Base-by-base conservation (phyloP, 306 rosid genomes). In the Corylus avellana region DNA sequence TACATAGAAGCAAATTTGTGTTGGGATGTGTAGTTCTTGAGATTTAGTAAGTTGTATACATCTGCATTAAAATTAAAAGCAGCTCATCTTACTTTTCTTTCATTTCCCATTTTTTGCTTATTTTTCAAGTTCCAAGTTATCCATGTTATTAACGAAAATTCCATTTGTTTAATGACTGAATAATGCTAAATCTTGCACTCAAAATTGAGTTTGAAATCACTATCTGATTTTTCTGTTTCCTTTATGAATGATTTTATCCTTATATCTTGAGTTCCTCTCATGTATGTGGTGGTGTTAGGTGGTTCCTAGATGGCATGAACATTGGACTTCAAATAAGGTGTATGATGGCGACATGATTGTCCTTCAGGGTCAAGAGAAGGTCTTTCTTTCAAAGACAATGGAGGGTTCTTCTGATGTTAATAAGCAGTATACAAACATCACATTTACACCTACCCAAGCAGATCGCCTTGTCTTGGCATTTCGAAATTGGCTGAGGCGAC, bases 271-370 rank as follows among this genome's bases (percentile, higher is more conserved):
- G 51, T 17, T 29, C 35, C 81, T 81, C 68, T 66, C 50, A 48
- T 68, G 67, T n/a, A 16, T 69, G 57, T 37, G 22, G 44, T 79
- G 73, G 70, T 87, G n/a, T 69, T 86, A 94, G 98, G 89, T 92
- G 59, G 86, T 92, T 80, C 98, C 98, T 50, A 85, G 98, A 80
- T 95, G 98, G 98, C 88, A 85, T n/a, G 98, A 95, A 80, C 98
- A 95, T 83, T 95, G 98, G 98, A 91, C 98, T 27, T 92, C 98
- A 67, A 95, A 95, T 83, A 89, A 87, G 83, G 98, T 95, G 55
- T 95, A 95, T 72, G 98, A 95, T 70, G 98, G 98, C 22, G 98
- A 95, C 84, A 95, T 95, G 98, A 92, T 95, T 77, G 98, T 95
- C 71, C 98, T 95, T 77, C 98, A 95, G 84, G 98, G 98, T 39